Evolutionary conservation across 1,139 yeast genomes (phyloP).

Genomic region (Pneumocystis jirovecii): DNA sequence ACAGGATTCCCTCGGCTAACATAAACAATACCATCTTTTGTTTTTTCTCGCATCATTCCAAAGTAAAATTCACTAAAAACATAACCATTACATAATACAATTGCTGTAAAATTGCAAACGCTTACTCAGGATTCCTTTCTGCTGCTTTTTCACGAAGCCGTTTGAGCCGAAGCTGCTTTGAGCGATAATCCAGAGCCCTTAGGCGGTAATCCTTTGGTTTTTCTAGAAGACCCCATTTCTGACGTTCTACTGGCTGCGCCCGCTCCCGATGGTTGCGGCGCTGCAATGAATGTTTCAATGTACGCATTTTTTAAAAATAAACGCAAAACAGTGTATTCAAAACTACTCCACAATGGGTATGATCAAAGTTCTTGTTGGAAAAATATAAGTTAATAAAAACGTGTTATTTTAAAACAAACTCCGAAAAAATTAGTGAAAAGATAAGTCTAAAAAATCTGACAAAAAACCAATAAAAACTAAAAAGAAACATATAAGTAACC

Average conservation of each 20-base stretch:
- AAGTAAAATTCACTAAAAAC: conserved; percentile 55
- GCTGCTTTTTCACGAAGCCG: conserved; percentile 57
- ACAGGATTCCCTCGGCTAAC: conserved; percentile 34
- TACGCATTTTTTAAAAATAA: not conserved
- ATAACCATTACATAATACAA: not conserved
- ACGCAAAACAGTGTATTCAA: too few species aligned
- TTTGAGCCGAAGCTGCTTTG: conserved; percentile 72
- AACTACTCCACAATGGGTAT: not conserved
- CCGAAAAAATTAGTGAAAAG: too few species aligned
- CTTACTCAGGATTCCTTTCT: conserved; percentile 59
- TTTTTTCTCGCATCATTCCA: conserved; percentile 61
- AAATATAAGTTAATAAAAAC: too few species aligned
- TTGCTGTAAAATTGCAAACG: not conserved
- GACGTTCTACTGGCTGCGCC: conserved; percentile 63
- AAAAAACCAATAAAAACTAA: too few species aligned
- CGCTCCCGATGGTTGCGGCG: conserved; percentile 55
- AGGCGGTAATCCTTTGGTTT: conserved; percentile 86
- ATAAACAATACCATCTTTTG: conserved; percentile 58
- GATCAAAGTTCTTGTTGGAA: not conserved
- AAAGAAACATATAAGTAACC: too few species aligned
- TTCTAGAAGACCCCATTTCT: conserved; percentile 68
- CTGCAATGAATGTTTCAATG: not conserved
- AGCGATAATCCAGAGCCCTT: conserved; percentile 78
- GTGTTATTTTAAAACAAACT: too few species aligned
- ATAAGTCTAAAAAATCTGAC: too few species aligned